Conservation (phyloP, 805 yeast species). For the Yarrowia porcina region DNA sequence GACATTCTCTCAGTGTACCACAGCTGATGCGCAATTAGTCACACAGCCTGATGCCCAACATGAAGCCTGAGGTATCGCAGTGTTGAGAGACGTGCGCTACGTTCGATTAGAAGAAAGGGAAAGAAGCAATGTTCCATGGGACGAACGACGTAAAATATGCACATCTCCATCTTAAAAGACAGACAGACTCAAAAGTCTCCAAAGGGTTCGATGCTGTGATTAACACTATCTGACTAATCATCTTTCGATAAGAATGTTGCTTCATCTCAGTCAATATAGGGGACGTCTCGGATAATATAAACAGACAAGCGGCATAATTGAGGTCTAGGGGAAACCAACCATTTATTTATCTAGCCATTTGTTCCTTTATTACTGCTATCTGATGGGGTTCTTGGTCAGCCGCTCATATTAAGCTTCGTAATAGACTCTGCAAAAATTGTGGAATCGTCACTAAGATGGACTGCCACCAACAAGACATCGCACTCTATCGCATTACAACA, state of each 20-base stretch:
- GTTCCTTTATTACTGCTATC: neutral
- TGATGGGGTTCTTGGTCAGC: neutral
- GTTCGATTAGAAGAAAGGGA: no score
- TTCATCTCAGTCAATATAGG: neutral
- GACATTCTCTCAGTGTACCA: neutral
- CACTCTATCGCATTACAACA: slow-evolving; percentile 18
- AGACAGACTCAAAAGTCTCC: neutral
- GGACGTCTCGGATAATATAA: neutral
- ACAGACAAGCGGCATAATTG: neutral
- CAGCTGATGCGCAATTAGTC: slow-evolving; percentile 6
- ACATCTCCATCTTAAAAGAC: neutral
- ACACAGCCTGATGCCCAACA: neutral
- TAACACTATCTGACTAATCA: slow-evolving; percentile 9
- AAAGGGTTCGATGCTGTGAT: neutral
- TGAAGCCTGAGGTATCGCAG: neutral
- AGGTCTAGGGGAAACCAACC: neutral
- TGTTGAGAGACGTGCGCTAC: no score
- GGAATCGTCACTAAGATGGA: slow-evolving; percentile 12
- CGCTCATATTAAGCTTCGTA: slow-evolving; percentile 17
- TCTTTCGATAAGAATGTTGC: neutral
- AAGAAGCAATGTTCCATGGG: no score
- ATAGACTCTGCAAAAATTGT: slow-evolving; percentile 24
- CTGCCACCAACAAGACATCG: slow-evolving; percentile 21
- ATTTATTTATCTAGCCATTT: neutral
- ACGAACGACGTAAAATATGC: neutral